Evolutionary conservation across 352 stramenopile species (phyloP).

Genomic region (Globisporangium paroecandrum): DNA sequence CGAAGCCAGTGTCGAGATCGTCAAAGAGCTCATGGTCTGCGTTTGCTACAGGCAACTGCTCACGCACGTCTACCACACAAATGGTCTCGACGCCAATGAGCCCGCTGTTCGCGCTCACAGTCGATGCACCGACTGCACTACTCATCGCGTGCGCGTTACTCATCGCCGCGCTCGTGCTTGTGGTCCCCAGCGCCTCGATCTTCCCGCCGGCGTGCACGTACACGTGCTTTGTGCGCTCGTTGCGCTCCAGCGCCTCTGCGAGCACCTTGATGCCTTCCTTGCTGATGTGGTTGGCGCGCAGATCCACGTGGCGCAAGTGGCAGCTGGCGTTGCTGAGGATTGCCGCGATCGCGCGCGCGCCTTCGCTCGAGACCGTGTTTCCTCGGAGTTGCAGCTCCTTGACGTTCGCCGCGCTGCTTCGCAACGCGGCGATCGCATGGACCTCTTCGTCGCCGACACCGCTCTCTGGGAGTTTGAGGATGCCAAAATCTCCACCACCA

Average conservation of each 20-base stretch:
- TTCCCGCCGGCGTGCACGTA: slow-evolving; percentile 95
- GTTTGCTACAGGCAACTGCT: slow-evolving; percentile 51
- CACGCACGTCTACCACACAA: slow-evolving; percentile 92
- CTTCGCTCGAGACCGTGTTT: slow-evolving; percentile 91
- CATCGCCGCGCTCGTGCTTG: slow-evolving; percentile 29
- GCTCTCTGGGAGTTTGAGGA: slow-evolving; percentile 85
- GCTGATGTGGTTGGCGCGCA: slow-evolving; percentile 90
- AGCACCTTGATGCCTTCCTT: slow-evolving; percentile 91
- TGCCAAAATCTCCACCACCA: slow-evolving; percentile 22
- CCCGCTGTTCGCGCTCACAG: slow-evolving; percentile 21
- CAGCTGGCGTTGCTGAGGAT: slow-evolving; percentile 81
- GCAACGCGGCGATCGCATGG: slow-evolving; percentile 91
- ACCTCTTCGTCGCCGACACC: slow-evolving; percentile 94
- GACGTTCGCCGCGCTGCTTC: slow-evolving; percentile 89
- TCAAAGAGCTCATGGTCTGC: slow-evolving; percentile 14
- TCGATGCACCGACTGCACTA: slow-evolving; percentile 22
- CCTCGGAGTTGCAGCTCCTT: slow-evolving; percentile 90
- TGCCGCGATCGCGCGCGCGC: slow-evolving; percentile 90
- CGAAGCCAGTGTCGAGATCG: not conserved
- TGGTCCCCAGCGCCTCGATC: slow-evolving; percentile 92
- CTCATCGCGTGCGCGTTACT: slow-evolving; percentile 50
- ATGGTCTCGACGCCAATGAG: slow-evolving; percentile 91
- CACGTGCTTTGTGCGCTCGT: slow-evolving; percentile 92
- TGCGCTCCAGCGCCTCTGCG: slow-evolving; percentile 92
- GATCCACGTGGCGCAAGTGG: slow-evolving; percentile 83